Evolutionary conservation across 345 rosid genomes (phyloP).

Genomic region (Toxicodendron radicans): DNA sequence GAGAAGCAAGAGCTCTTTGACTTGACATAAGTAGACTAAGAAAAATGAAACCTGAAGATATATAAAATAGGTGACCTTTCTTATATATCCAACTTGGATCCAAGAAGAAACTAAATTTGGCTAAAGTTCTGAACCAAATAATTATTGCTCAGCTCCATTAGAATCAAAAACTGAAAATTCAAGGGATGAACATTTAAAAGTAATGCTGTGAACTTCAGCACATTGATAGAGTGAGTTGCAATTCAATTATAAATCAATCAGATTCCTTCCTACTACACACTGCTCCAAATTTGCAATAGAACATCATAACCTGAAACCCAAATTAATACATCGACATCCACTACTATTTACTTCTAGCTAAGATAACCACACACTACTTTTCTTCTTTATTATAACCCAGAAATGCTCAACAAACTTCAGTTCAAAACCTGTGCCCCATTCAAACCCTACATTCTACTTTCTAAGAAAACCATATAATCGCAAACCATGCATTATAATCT

Average conservation of each 20-base stretch:
- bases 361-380: not conserved
- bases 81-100: too few species aligned
- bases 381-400: too few species aligned
- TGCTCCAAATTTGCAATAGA: slow-evolving; percentile 1
- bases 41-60: too few species aligned
- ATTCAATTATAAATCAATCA: not conserved
- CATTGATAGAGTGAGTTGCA: not conserved
- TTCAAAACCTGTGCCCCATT: not conserved
- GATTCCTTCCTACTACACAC: not conserved
- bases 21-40: too few species aligned
- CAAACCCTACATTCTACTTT: too few species aligned
- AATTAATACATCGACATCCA: not conserved
- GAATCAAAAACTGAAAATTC: not conserved
- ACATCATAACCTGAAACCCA: not conserved
- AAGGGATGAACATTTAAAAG: not conserved
- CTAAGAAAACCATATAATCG: too few species aligned
- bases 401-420: not conserved
- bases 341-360: not conserved
- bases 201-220: not conserved
- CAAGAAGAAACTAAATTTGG: too few species aligned
- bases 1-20: too few species aligned
- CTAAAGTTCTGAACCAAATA: too few species aligned
- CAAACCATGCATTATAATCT: not conserved
- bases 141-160: not conserved
- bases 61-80: too few species aligned